Evolutionary conservation across 225 moss, liverwort and hornwort genomes (phyloP).

Genomic region (Pseudoscleropodium purum): DNA sequence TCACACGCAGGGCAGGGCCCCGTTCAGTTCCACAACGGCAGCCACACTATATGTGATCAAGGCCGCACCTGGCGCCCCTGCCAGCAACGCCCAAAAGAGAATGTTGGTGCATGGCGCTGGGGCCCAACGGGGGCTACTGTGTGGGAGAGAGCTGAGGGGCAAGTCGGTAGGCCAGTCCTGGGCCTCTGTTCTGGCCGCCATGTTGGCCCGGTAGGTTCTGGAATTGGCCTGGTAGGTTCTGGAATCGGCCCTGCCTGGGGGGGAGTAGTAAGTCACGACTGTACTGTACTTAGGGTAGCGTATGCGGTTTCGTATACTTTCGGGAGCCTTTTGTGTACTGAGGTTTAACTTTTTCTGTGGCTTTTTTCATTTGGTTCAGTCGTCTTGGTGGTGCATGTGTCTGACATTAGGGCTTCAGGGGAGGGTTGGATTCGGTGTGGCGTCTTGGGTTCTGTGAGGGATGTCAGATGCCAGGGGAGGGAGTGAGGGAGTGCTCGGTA

Average conservation of each 20-base stretch:
- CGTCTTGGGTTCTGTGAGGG: constrained; percentile 7
- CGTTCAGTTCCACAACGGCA: not conserved
- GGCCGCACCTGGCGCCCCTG: not conserved
- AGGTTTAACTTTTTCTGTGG: not conserved
- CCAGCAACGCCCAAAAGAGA: not conserved
- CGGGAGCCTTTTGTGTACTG: not conserved
- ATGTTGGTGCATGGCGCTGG: constrained; percentile 14
- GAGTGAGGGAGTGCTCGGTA: not conserved
- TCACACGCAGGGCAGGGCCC: not conserved
- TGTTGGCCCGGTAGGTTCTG: constrained; percentile 6
- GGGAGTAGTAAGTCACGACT: constrained; percentile 4
- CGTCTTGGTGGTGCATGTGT: constrained; percentile 10
- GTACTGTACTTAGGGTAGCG: not conserved
- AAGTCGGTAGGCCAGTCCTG: constrained; percentile 22
- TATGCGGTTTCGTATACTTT: not conserved
- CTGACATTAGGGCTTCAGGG: constrained; percentile 31
- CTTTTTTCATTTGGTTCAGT: not conserved
- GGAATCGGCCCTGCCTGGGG: not conserved
- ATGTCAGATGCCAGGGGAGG: constrained; percentile 6
- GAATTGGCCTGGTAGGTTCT: constrained; percentile 4
- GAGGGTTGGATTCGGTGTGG: constrained; percentile 15
- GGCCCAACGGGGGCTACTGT: not conserved
- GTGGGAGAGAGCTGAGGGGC: not conserved
- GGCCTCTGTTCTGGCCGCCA: not conserved
- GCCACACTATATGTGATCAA: not conserved